Evolutionary conservation across 352 stramenopile species (phyloP).

Genomic region (Aphanomyces astaci): DNA sequence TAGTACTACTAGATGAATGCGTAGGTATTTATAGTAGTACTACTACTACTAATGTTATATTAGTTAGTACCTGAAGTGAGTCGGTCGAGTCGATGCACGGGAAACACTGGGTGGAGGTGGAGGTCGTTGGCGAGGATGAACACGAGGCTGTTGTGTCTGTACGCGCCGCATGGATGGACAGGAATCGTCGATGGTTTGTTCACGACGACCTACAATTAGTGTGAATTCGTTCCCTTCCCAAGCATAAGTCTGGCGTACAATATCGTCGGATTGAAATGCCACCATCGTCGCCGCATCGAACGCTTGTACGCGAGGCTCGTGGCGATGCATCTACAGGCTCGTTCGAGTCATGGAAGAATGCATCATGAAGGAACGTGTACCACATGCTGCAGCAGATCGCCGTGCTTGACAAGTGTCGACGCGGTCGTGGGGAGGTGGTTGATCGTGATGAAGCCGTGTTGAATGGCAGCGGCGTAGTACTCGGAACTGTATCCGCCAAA

Average conservation of each 20-base stretch:
- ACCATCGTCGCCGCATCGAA: slow-evolving; percentile 8
- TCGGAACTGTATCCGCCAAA: slow-evolving; percentile 9
- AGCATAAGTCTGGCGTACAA: not conserved
- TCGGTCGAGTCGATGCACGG: slow-evolving; percentile 74
- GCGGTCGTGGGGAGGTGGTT: slow-evolving; percentile 26
- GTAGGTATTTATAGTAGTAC: too few species aligned
- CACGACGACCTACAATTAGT: slow-evolving; percentile 16
- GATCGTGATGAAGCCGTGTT: slow-evolving; percentile 57
- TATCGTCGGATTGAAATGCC: slow-evolving; percentile 1
- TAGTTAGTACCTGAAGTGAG: slow-evolving; percentile 60
- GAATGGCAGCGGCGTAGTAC: slow-evolving; percentile 37
- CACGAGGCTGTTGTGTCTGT: slow-evolving; percentile 60
- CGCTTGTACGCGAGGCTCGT: slow-evolving; percentile 27
- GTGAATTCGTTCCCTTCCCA: too few species aligned
- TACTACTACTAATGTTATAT: too few species aligned
- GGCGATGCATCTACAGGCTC: not conserved
- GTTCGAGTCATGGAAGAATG: not conserved
- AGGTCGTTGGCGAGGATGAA: slow-evolving; percentile 24
- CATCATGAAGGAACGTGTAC: not conserved
- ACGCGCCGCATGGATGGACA: slow-evolving; percentile 66
- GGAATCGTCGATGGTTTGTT: slow-evolving; percentile 59
- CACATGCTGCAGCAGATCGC: slow-evolving; percentile 2
- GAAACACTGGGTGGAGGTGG: slow-evolving; percentile 24
- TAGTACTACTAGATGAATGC: too few species aligned
- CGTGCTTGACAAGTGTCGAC: not conserved